phyloP scores from a whole-genome alignment of 306 rosid genomes.

The peach (Prunus persica) region DNA sequence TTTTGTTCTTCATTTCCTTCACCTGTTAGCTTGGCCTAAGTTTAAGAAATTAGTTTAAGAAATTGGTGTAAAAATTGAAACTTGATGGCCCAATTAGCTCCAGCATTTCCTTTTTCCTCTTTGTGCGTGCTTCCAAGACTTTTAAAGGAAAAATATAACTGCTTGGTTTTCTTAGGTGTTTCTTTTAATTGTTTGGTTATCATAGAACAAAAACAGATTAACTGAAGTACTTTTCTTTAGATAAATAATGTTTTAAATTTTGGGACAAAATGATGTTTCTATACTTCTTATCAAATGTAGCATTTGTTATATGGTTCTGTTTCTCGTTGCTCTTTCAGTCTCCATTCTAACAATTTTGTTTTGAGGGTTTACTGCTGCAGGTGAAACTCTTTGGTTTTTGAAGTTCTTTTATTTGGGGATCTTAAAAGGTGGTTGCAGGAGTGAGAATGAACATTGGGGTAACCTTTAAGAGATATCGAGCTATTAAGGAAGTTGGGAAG shows the following conservation, averaged over 20 bases:
- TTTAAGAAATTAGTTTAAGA: background rate
- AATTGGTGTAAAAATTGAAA: background rate
- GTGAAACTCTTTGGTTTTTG: slow-evolving; percentile 27
- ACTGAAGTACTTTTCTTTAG: background rate
- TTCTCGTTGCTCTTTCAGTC: background rate
- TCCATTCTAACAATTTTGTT: slow-evolving; percentile 1
- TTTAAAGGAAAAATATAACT: background rate
- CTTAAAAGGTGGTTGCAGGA: slow-evolving; percentile 38
- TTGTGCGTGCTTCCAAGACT: background rate
- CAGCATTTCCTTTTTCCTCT: too few species aligned
- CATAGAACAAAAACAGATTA: background rate
- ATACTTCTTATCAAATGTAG: background rate
- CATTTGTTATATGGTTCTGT: background rate
- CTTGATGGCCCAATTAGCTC: background rate
- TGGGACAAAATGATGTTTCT: background rate
- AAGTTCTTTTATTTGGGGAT: slow-evolving; percentile 22
- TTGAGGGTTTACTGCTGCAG: slow-evolving; percentile 30
- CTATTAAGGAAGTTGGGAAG: slow-evolving; percentile 62
- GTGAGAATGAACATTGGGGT: slow-evolving; percentile 81
- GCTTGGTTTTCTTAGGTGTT: background rate
- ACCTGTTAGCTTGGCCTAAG: background rate
- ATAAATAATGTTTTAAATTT: background rate
- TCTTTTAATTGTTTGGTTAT: background rate
- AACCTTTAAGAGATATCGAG: slow-evolving; percentile 53
- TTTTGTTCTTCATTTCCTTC: background rate